These are phyloP conservation scores for Talaromyces liani DNA, from an alignment of 495 filamentous ascomycete species.

Conservation along the genomic window DNA sequence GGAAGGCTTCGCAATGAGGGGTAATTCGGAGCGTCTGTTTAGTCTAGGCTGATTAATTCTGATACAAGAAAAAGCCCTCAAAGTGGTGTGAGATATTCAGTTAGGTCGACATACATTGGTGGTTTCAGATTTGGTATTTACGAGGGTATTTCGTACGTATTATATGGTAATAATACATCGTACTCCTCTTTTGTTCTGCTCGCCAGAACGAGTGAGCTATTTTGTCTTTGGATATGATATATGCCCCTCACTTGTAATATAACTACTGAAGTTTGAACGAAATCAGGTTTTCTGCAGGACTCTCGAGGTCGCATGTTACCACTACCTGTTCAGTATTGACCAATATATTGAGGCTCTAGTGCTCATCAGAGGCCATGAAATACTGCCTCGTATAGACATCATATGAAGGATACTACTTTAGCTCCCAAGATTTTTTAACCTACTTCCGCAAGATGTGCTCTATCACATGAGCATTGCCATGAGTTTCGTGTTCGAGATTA, in stretches of 20 bases:
- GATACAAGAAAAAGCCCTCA: background rate
- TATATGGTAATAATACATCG: background rate
- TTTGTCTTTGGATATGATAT: background rate
- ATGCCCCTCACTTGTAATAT: background rate
- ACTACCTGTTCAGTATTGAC: background rate
- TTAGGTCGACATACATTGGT: background rate
- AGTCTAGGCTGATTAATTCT: background rate
- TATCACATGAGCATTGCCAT: background rate
- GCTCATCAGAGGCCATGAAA: background rate
- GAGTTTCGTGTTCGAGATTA: background rate
- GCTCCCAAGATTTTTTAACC: background rate
- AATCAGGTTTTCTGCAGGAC: background rate
- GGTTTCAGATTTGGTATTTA: background rate
- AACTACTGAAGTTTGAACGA: background rate
- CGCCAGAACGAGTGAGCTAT: background rate
- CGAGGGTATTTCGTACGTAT: background rate
- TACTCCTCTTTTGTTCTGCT: background rate
- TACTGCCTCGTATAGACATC: background rate
- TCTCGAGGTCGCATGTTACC: background rate
- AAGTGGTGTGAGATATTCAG: background rate
- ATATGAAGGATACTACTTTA: background rate
- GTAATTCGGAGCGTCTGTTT: background rate
- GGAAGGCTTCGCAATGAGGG: background rate
- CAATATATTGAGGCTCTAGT: background rate
- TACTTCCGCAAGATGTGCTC: background rate